A percentile compares a stretch with the other conserved stretches of the same genome.
These are phyloP conservation scores for Firmiana major DNA, from an alignment of 345 rosid genomes.

Conservation along the genomic window DNA sequence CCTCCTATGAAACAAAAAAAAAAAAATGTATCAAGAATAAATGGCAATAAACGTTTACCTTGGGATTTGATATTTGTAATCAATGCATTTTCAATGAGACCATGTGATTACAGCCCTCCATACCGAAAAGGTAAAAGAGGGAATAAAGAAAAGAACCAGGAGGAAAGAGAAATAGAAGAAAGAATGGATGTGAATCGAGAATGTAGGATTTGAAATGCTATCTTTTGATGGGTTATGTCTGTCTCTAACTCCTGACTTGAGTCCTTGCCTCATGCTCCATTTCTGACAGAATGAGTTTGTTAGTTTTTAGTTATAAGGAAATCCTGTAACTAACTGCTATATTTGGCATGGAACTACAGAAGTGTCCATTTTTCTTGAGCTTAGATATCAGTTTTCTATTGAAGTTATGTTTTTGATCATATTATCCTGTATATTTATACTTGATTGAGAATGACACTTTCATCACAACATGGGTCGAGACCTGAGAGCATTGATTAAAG, in stretches of 20 bases:
- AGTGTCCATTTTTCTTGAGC: background rate
- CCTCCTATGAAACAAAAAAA: too few relatives aligned
- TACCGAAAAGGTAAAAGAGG: background rate
- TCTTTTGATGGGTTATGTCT: background rate
- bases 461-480: too few relatives aligned
- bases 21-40: too few relatives aligned
- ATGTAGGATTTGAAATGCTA: slow-evolving; percentile 1
- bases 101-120: background rate
- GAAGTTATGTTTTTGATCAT: background rate
- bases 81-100: slow-evolving; percentile 13
- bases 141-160: background rate
- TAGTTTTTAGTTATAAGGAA: background rate
- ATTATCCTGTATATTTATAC: background rate
- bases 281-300: background rate
- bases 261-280: background rate
- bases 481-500: background rate
- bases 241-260: background rate
- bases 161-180: background rate
- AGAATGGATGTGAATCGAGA: background rate
- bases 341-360: background rate
- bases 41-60: background rate
- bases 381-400: background rate
- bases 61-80: background rate
- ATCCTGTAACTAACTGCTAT: slow-evolving; percentile 4
- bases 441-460: background rate